Base-by-base conservation (phyloP, 2,329 filamentous ascomycete species). In the Fusarium sp. region DNA sequence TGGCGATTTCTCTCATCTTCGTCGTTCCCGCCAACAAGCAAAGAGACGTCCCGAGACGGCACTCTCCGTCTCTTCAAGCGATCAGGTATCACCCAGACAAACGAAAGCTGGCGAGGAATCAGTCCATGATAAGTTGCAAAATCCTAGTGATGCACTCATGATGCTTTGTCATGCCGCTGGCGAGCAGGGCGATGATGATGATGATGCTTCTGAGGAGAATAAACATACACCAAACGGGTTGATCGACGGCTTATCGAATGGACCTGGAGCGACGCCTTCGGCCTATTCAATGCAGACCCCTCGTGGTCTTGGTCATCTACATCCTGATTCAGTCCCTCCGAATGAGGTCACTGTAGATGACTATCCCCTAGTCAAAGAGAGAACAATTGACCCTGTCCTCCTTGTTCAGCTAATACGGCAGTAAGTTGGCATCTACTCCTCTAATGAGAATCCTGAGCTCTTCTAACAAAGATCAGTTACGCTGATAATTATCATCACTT, bases 1-100 rank as follows among this genome's bases (percentile, higher is more conserved):
- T 12, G 66, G 66, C 2, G 59, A 69, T 46, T 69, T 67, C 12
- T 67, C 67, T 10, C 64, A 69, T 14, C 56, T 63, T 38, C 67
- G 64, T n/a, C 67, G 51, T 16, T 51, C 53, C 5, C 64, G 42
- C 7, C 64, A 63, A 16, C 59, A 60, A 35, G 27, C 46, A 27
- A 64, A 42, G 55, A 46, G 17, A 24, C 59, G 29, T 6, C 36
- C 55, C 8, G 46, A 61, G 29, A 59, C 65, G 11, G 46, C 56
- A 6, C 60, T 65, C n/a, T 63, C 55, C 6, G 35, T 65, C n/a
- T 62, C 64, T 2, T 57, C 59, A n/a, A 38, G 22, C 22, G 67
- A 70, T 22, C 59, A 67, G 49, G 42, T 64, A n/a, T 67, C 64
- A 4, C 67, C 64, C 14, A 59, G 64, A 2, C 55, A 64, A 27